These are phyloP conservation scores for Pseudogymnoascus sp. DNA, from an alignment of 2,329 filamentous ascomycete species.

Conservation along the genomic window DNA sequence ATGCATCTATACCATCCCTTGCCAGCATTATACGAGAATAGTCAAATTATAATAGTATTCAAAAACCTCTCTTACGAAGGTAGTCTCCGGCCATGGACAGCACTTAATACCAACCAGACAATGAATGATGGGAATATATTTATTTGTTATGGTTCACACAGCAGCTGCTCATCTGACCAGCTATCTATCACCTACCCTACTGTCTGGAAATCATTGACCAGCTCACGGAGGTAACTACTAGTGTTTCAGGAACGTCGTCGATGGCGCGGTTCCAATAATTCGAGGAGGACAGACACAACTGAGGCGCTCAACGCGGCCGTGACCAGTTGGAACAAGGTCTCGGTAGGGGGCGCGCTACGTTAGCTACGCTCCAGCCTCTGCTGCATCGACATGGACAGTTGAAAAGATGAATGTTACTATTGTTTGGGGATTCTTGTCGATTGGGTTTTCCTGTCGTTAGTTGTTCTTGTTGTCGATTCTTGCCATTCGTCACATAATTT, in stretches of 20 bases:
- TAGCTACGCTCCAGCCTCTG: conserved; percentile 24
- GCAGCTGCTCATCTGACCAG: no score
- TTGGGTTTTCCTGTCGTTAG: background rate
- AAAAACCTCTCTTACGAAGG: background rate
- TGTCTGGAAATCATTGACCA: no score
- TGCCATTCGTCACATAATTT: background rate
- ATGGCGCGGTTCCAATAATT: no score
- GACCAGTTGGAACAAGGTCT: no score
- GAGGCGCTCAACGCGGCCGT: background rate
- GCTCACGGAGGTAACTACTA: no score
- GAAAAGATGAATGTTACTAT: conserved; percentile 57
- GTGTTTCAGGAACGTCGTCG: no score
- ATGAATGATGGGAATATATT: no score
- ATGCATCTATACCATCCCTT: background rate
- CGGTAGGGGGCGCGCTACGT: conserved; percentile 18
- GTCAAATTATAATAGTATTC: background rate
- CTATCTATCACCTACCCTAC: no score
- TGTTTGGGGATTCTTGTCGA: background rate
- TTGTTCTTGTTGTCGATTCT: background rate
- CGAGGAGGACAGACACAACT: no score
- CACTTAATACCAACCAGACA: no score
- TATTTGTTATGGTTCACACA: no score
- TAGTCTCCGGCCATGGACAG: no score
- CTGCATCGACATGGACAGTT: conserved; percentile 48
- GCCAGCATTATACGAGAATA: background rate